These are phyloP conservation scores for Candida sp. DNA, from an alignment of 1,139 yeast genomes.

Conservation along the genomic window DNA sequence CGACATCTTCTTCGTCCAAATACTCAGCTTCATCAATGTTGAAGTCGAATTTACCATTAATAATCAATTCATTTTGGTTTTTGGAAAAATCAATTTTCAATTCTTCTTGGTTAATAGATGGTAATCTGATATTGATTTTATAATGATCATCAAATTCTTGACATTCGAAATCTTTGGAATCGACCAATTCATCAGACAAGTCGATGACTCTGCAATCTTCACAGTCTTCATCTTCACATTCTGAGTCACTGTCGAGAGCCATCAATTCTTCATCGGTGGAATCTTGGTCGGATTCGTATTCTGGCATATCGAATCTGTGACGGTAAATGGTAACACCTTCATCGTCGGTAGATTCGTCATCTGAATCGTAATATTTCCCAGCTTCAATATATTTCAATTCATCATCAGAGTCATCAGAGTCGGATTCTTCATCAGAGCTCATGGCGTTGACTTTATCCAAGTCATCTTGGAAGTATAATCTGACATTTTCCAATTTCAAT, in stretches of 20 bases:
- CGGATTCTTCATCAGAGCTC: slow-evolving; percentile 26
- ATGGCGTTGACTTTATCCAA: slow-evolving; percentile 14
- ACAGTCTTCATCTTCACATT: slow-evolving; percentile 28
- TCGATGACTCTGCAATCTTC: slow-evolving; percentile 36
- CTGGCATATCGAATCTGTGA: slow-evolving; percentile 40
- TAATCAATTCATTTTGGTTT: slow-evolving; percentile 40
- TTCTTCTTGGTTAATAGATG: slow-evolving; percentile 42
- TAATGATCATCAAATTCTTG: slow-evolving; percentile 38
- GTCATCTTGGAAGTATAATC: slow-evolving; percentile 37
- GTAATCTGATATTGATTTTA: slow-evolving; percentile 42
- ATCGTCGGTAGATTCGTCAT: slow-evolving; percentile 28
- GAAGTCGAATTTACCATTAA: slow-evolving; percentile 41
- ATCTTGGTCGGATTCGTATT: slow-evolving; percentile 29
- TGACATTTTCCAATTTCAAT: slow-evolving; percentile 35
- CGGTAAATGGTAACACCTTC: slow-evolving; percentile 46
- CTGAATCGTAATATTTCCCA: slow-evolving; percentile 18
- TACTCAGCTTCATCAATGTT: slow-evolving; percentile 19
- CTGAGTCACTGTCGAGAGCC: slow-evolving; percentile 20
- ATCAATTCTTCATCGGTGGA: slow-evolving; percentile 38
- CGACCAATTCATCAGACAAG: slow-evolving; percentile 40
- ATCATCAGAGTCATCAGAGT: slow-evolving; percentile 25
- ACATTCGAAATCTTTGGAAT: slow-evolving; percentile 46
- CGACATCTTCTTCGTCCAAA: slow-evolving; percentile 13
- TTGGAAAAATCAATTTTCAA: slow-evolving; percentile 41
- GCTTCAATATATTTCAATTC: slow-evolving; percentile 20